Evolutionary conservation across 2,329 filamentous ascomycete species (phyloP), one percentile per base, ranked within the genome.

Genomic region (Teratosphaeria nubilosa): DNA sequence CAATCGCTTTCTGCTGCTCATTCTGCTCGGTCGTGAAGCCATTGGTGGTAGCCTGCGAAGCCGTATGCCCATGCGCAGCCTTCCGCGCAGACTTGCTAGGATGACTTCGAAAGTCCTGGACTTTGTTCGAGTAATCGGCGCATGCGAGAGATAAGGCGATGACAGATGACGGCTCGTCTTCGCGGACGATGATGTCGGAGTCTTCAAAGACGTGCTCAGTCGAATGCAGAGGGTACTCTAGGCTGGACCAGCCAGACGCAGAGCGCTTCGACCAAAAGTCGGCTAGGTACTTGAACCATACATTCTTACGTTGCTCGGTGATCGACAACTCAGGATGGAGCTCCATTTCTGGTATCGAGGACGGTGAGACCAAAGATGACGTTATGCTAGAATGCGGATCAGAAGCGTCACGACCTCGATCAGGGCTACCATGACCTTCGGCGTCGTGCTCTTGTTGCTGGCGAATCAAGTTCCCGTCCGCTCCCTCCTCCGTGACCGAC

Each of bases 181-280:
- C 94, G 45, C 94, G 86, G 41, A 99, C 91, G 65, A 99, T 95
- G 62, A 99, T 91, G 71, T 99, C 90, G 9, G 91, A 95, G 74
- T 99, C 91, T 56, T 91, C 88, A 75, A 97, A 97, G 53, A 99
- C 91, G 72, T 99, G 94, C 70, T 99, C 94, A 16, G 86, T 89
- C 52, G 87, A 68, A 22, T 75, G 72, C 50, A 97, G 82, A 2
- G 95, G 95, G 68, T 99, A 99, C 57, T 99, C 94, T 22, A 99
- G 81, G 24, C 87, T 84, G 5, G 87, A 82, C 94, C 94, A 99
- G 41, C 92, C 91, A 72, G 91, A 96, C 25, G 95, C 90, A 53
- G 94, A 97, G 56, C 94, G 85, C 74, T 99, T 95, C 2, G 94
- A 95, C 94, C 94, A 99, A 73, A 99, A 99, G 68, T 92, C 96